phyloP scores from a whole-genome alignment of 1,139 yeast species.

The Yamadazyma pseudoaaseri region DNA sequence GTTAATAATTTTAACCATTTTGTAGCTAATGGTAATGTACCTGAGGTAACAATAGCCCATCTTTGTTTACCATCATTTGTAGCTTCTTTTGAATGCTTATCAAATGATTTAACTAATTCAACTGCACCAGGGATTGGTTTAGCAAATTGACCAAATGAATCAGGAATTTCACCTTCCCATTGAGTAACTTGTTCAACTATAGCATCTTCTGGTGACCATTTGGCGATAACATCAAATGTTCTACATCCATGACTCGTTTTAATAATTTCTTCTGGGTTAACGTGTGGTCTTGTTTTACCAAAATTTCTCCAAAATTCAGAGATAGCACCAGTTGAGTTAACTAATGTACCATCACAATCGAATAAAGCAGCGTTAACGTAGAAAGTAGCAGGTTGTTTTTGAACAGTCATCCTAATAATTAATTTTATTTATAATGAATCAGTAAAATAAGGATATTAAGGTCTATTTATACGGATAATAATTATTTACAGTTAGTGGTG shows the following conservation, averaged over 20 bases:
- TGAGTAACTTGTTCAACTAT: slow-evolving; percentile 62
- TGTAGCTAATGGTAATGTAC: slow-evolving; percentile 72
- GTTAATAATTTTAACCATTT: slow-evolving; percentile 74
- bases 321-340: slow-evolving; percentile 78
- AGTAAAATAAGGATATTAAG: not conserved
- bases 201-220: slow-evolving; percentile 75
- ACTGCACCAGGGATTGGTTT: slow-evolving; percentile 74
- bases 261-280: slow-evolving; percentile 68
- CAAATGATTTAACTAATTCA: slow-evolving; percentile 58
- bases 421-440: not conserved
- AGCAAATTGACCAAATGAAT: slow-evolving; percentile 68
- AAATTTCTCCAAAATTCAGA: slow-evolving; percentile 79
- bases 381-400: slow-evolving; percentile 46
- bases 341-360: slow-evolving; percentile 85
- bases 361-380: slow-evolving; percentile 57
- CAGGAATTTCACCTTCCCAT: slow-evolving; percentile 71
- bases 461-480: not conserved
- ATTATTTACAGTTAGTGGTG: not conserved
- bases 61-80: slow-evolving; percentile 48
- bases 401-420: slow-evolving; percentile 19
- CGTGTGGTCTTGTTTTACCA: slow-evolving; percentile 67
- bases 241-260: slow-evolving; percentile 81
- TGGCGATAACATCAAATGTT: slow-evolving; percentile 72
- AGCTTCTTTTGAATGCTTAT: slow-evolving; percentile 34
- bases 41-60: slow-evolving; percentile 88